Percentiles rank a stretch among this genome's conserved stretches.
These are phyloP conservation scores for Yamadazyma sp. DNA, from an alignment of 1,139 yeast genomes.

Conservation along the genomic window DNA sequence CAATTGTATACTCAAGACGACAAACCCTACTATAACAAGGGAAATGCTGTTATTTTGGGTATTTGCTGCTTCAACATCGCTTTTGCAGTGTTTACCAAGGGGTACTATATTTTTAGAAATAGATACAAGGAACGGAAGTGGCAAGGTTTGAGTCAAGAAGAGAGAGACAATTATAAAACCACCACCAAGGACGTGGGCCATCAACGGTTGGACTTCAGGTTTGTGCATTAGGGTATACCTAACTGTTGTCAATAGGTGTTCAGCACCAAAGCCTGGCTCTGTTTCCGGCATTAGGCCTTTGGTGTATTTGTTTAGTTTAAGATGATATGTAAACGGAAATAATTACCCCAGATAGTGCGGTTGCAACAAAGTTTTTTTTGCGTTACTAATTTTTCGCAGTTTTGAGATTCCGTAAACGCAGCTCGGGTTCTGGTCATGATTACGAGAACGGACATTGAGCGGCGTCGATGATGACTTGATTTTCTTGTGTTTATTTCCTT, in stretches of 20 bases:
- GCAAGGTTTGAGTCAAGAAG: constrained; percentile 43
- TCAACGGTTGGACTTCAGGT: constrained; percentile 49
- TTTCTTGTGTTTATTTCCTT: neutral
- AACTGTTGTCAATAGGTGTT: no score
- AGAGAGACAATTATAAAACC: constrained; percentile 40
- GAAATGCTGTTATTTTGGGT: constrained; percentile 39
- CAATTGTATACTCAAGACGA: constrained; percentile 55
- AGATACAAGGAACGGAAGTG: constrained; percentile 40
- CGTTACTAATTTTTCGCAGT: no score
- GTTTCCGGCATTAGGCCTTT: neutral
- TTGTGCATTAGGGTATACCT: constrained; percentile 15
- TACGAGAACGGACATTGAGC: no score
- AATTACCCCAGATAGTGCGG: no score
- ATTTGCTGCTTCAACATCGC: constrained; percentile 25
- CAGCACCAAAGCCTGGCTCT: no score
- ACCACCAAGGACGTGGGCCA: constrained; percentile 50
- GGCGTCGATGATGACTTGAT: no score
- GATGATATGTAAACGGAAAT: no score
- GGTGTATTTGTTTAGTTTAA: neutral
- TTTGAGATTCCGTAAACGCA: no score
- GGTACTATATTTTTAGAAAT: constrained; percentile 47
- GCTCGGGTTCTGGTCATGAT: no score
- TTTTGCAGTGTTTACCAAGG: constrained; percentile 19
- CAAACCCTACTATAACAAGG: constrained; percentile 52
- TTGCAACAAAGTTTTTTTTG: no score